Evolutionary conservation across 495 filamentous ascomycete species (phyloP).

Genomic region (Tuber indicum): DNA sequence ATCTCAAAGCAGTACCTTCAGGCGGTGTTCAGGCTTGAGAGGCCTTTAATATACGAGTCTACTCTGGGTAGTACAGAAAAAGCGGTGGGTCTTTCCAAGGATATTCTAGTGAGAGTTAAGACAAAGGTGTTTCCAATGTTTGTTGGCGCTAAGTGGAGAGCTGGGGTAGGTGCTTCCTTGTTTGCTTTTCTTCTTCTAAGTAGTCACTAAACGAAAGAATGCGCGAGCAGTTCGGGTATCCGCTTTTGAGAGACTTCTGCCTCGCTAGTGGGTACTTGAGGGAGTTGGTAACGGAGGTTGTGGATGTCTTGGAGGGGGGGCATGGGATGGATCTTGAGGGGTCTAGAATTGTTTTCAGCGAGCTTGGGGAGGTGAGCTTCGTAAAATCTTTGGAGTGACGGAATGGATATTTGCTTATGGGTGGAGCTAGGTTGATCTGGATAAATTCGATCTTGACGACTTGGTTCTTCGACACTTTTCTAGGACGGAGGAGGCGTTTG

Average conservation of each 20-base stretch:
- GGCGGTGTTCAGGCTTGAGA: background rate
- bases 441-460: conserved; percentile 9
- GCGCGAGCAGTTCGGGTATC: conserved; percentile 7
- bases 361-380: conserved; percentile 5
- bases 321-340: conserved; percentile 10
- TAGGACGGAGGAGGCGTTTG: background rate
- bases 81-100: background rate
- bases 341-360: background rate
- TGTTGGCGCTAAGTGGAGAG: background rate
- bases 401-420: background rate
- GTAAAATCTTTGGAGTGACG: background rate
- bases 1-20: background rate
- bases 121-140: background rate
- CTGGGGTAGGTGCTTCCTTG: background rate
- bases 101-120: background rate
- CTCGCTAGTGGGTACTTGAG: conserved; percentile 4
- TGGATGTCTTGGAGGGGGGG: conserved; percentile 3
- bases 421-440: background rate
- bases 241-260: background rate
- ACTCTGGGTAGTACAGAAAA: background rate
- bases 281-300: conserved; percentile 10
- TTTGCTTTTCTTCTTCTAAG: background rate
- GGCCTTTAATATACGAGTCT: background rate
- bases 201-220: background rate
- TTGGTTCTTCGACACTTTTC: conserved; percentile 7